A percentile compares a stretch with the other conserved stretches of the same genome.
Evolutionary conservation across 2,329 filamentous ascomycete genomes (phyloP).

Genomic region (Pestalotiopsis sp.): DNA sequence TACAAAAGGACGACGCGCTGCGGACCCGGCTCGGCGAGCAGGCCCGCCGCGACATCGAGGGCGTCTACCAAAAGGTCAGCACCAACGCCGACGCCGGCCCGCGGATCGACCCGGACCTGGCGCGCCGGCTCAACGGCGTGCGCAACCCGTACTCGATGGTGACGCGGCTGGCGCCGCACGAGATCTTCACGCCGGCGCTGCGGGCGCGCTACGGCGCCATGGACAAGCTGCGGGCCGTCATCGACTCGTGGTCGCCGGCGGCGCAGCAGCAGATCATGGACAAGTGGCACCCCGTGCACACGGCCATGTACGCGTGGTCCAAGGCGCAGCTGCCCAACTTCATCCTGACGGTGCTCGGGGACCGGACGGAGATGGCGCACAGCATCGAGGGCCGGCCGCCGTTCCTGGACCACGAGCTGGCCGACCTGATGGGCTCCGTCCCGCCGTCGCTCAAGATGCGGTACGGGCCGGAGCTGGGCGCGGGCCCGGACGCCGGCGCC

Average conservation of each 20-base stretch:
- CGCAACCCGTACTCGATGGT: slow-evolving; percentile 9
- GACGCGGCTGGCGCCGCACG: neutral
- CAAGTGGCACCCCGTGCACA: slow-evolving; percentile 20
- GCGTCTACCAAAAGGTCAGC: neutral
- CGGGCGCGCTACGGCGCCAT: neutral
- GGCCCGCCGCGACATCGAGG: neutral
- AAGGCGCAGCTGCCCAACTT: slow-evolving; percentile 18
- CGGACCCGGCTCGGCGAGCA: slow-evolving; percentile 7
- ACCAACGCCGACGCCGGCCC: neutral
- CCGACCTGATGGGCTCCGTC: slow-evolving; percentile 19
- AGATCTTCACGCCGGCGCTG: slow-evolving; percentile 3
- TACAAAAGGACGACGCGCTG: slow-evolving; percentile 15
- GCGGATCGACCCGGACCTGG: slow-evolving; percentile 6
- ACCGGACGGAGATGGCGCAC: slow-evolving; percentile 24
- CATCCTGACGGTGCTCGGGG: slow-evolving; percentile 19
- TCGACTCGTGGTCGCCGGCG: slow-evolving; percentile 9
- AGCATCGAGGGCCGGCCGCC: slow-evolving; percentile 22
- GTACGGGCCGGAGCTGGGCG: slow-evolving; percentile 14
- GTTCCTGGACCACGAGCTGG: slow-evolving; percentile 22
- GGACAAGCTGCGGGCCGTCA: slow-evolving; percentile 6
- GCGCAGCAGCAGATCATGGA: slow-evolving; percentile 15
- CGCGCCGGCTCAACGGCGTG: slow-evolving; percentile 5
- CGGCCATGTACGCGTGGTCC: slow-evolving; percentile 19
- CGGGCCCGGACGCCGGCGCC: slow-evolving; percentile 12
- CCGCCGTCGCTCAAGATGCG: slow-evolving; percentile 21